Evolutionary conservation across 371 early-diverging fungal species (phyloP), one percentile per base, ranked within the genome.

Genomic region (Mucor ambiguus): DNA sequence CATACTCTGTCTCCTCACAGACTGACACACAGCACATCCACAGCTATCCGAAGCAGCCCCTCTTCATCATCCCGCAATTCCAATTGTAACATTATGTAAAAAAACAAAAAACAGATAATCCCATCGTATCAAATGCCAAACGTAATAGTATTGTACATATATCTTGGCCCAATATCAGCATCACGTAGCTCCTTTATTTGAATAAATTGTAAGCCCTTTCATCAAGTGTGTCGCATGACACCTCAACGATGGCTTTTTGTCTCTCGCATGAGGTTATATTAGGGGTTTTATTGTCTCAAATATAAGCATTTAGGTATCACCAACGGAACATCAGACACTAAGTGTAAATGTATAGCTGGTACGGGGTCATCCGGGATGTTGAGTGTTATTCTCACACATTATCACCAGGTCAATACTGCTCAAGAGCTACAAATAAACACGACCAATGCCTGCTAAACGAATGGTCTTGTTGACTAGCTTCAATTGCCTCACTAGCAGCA

Each of bases 51-150:
- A 55, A 16, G 38, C 3, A 41, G 16, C 18, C 38, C 59, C 43
- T 61, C 57, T 4, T 5, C 57, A 44, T 30, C 38, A 49, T 24
- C 56, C 20, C 55, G 29, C 11, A n/a, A 44, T 55, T 55, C 67
- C 14, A 62, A 56, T 18, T 64, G 64, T 46, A 33, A 55, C 26
- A 58, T 64, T n/a, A 64, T 64, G 64, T 64, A 64, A 64, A 49
- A 64, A 49, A 49, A 28, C 20, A 49, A 22, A 46, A 22, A 26
- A 16, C 11, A 41, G 5, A 41, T 18, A 41, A 41, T 12, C 14
- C 16, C 28, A 52, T 52, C 28, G 26, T 28, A 52, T 28, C 52
- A 52, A 49, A 18, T 26, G 26, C 52, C 28, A 41, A 41, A 18
- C 41, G 18, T 41, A 41, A 14, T 52, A 52, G 14, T 52, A 26